A percentile compares a stretch with the other conserved stretches of the same genome.
phyloP scores from a whole-genome alignment of 371 early-diverging fungal genomes.

The Rhizopus sp. region DNA sequence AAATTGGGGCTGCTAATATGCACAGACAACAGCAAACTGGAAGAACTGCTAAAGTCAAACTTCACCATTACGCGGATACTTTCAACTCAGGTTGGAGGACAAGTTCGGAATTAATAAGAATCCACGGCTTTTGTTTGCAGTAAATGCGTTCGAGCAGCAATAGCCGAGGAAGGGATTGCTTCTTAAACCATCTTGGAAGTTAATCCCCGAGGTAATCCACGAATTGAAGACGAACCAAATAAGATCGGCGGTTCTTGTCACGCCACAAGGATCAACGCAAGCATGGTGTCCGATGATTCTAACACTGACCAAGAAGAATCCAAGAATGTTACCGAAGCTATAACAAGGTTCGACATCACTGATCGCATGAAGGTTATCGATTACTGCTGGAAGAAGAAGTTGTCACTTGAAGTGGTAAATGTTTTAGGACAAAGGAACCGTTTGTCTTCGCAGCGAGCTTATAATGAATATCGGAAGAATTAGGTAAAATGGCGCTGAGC shows the following conservation, averaged over 20 bases:
- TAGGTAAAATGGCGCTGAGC: too few relatives aligned
- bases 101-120: background rate
- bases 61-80: constrained; percentile 9
- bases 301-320: too few relatives aligned
- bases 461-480: background rate
- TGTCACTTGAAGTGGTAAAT: background rate
- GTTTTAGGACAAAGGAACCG: background rate
- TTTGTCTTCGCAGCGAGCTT: background rate
- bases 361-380: constrained; percentile 7
- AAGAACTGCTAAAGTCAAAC: background rate
- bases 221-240: background rate
- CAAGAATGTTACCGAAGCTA: too few relatives aligned
- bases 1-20: too few relatives aligned
- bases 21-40: background rate
- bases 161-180: constrained; percentile 7
- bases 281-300: constrained; percentile 12
- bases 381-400: background rate
- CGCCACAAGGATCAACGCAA: constrained; percentile 7
- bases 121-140: constrained; percentile 5
- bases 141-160: constrained; percentile 1
- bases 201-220: constrained; percentile 8
- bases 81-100: constrained; percentile 16
- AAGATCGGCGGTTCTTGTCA: constrained; percentile 8
- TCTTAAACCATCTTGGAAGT: constrained; percentile 9
- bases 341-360: background rate